Base-by-base conservation (phyloP, 345 rosid genomes). In the Physaria fendleri region DNA sequence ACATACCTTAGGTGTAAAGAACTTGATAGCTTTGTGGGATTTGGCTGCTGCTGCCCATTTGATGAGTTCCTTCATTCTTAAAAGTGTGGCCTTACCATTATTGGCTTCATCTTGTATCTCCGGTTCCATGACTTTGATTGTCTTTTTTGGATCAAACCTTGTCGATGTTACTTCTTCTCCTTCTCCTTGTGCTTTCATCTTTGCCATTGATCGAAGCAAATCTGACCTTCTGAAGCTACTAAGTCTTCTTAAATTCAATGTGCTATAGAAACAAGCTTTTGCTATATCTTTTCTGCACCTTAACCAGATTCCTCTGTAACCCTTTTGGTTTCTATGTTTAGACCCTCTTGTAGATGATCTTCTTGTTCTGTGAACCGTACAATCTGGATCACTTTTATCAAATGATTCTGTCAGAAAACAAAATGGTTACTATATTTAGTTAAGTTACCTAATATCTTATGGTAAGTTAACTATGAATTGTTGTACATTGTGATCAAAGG, bases 1-100 rank as follows among this genome's bases (percentile, higher is more conserved):
- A 39, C 18, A 29, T 0, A 58, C 95, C 90, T 86, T 92, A 56
- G 85, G 66, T 29, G 77, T 68, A 11, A 88, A 65, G 64, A 76
- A 81, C 30, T 85, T 85, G 29, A 52, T 79, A 23, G 77, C 88
- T 69, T 80, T 92, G 5, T 82, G 79, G 3, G 89, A 72, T 82
- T 83, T 84, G 5, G 91, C 68, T 43, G 87, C 78, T 0, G 87
- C 85, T 32, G 89, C 93, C 95, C 98, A 83, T 74, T 77, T 80
- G 43, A 86, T 33, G 14, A 88, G 79, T 69, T 84, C 93, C 71
- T 86, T 88, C 89, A 88, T 84, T 51, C 78, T 84, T 12, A 82
- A 84, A 43, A 92, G 62, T 70, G 69, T 62, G 30, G 69, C 64
- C 17, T 62, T 69, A 29, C 81, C 61, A 68, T 75, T 50, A 2